Evolutionary conservation across 176 grass and related monocot species (phyloP).

Genomic region (Aegilops bicornis): DNA sequence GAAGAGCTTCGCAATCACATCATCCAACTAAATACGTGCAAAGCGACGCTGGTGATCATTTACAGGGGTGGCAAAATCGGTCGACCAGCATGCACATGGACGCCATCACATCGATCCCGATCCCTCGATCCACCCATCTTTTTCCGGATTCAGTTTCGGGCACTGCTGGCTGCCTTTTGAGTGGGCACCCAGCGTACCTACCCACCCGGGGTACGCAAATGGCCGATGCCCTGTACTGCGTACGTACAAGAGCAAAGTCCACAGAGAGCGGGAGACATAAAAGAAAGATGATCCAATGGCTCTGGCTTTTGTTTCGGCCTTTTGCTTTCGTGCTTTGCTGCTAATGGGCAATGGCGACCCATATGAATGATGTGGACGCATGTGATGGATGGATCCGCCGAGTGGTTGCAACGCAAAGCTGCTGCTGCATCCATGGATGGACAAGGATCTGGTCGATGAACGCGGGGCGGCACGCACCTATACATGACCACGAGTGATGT

Average conservation of each 20-base stretch:
- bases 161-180: background rate
- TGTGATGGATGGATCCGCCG: background rate
- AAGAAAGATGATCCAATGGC: background rate
- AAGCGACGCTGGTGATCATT: background rate
- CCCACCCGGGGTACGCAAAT: background rate
- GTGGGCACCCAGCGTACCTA: background rate
- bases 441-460: background rate
- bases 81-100: conserved; percentile 12
- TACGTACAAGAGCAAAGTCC: background rate
- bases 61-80: background rate
- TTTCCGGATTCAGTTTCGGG: background rate
- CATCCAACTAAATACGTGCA: background rate
- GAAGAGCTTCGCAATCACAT: background rate
- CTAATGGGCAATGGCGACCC: background rate
- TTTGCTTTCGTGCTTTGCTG: conserved; percentile 18
- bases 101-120: background rate
- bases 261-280: background rate
- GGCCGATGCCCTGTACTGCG: background rate
- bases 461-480: too few species aligned
- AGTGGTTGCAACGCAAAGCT: background rate
- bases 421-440: background rate
- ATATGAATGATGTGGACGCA: background rate
- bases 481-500: background rate
- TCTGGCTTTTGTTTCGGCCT: background rate
- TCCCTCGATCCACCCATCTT: background rate